Evolutionary conservation across 805 yeast species (phyloP).

Genomic region (Pichia eremophila): DNA sequence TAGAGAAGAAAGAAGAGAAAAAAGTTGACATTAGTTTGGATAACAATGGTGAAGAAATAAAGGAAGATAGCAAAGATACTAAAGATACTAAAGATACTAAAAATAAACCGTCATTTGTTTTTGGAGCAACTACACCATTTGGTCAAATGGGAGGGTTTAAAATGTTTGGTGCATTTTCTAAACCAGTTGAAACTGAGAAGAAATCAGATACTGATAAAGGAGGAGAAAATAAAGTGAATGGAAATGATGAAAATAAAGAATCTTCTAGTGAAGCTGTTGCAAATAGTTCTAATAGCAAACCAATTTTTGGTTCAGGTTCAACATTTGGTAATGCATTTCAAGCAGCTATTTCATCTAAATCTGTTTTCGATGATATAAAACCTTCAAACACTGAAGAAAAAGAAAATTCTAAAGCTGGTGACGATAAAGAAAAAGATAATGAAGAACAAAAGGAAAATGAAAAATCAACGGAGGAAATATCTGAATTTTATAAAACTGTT

Average conservation of each 20-base stretch:
- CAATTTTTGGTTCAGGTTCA: constrained; percentile 36
- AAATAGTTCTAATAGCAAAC: background rate
- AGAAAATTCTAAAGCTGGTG: constrained; percentile 10
- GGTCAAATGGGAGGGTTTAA: constrained; percentile 35
- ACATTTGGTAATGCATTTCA: constrained; percentile 49
- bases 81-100: background rate
- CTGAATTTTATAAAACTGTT: constrained; percentile 41
- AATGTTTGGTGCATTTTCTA: constrained; percentile 13
- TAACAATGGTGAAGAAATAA: background rate
- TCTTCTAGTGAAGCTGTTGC: background rate
- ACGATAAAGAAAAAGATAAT: constrained; percentile 19
- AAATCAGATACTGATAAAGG: background rate
- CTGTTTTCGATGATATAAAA: constrained; percentile 40
- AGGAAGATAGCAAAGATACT: background rate
- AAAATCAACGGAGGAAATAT: too few relatives aligned
- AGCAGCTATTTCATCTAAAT: constrained; percentile 39
- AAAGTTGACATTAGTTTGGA: background rate
- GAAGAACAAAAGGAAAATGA: constrained; percentile 14
- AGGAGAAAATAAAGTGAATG: background rate
- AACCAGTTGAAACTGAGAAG: too few relatives aligned
- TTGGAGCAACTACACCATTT: constrained; percentile 45
- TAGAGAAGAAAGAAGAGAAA: background rate
- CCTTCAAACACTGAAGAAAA: background rate
- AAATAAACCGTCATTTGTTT: constrained; percentile 31
- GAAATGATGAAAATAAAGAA: too few relatives aligned